Evolutionary conservation across 179 eudicot species (phyloP), one percentile per base, ranked within the genome.

Genomic region (Silene noctiflora): DNA sequence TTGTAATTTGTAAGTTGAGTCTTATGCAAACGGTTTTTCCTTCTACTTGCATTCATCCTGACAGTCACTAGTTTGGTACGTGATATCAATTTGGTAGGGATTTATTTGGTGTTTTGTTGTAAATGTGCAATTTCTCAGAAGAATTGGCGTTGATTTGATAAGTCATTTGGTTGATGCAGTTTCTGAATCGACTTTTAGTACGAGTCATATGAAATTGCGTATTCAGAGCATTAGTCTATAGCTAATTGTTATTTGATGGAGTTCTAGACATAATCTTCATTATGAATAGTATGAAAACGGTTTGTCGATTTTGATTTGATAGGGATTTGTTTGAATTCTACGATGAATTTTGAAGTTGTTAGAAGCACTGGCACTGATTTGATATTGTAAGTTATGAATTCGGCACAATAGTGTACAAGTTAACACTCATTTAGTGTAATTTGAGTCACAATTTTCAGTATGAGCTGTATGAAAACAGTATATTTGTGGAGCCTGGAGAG

Each of bases 11-110:
- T 29, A 29, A 29, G 1, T 27, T 2, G 29, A 53, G 17, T 4
- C 1, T 5, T 17, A 16, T 14, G 39, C 39, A 39, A 39, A 39
- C 4, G 97, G 87, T 12, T 72, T 72, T 90, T 78, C 96, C 96
- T 11, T 81, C 81, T 4, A 92, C 98, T 77, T 89, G 98, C 25
- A 94, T 94, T 66, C 93, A 89, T 74, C 97, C 94, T 25, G 98
- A 92, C 81, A 89, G 93, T 44, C 90, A 97, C 20, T 94, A 94
- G 97, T 94, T 94, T 64, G 97, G 98, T 94, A 80, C 24, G 78
- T 72, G 20, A 59, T 48, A 0, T 53, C 2, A 20, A 53, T 14
- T 46, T 39, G 46, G 8, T 39, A 39, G 46, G 46, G 46, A 9
- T 39, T 7, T 39, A 9, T 39, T 7, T 39, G 46, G 8, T 10